Evolutionary conservation across 148 eudicot species (phyloP), one percentile per base, ranked within the genome.

Genomic region (Beta vulgaris): DNA sequence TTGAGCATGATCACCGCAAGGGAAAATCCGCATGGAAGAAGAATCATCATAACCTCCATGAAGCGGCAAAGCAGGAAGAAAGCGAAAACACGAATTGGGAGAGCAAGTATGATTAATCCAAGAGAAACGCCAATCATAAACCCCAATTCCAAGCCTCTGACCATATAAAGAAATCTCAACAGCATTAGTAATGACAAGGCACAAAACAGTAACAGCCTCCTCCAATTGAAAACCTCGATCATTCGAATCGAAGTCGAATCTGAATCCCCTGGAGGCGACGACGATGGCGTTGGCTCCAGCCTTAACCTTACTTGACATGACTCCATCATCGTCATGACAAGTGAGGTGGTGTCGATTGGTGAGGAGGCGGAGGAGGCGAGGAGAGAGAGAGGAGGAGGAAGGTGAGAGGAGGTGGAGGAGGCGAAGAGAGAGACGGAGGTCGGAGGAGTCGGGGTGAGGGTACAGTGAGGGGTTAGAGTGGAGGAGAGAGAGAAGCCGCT

Each of bases 51-150:
- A 40, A 48, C 72, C 48, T n/a, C 68, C 55, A 5, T n/a, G 69
- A 62, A 9, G 71, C 35, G 31, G 69, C 3, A 66, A 68, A 59
- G 46, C 43, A 4, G 42, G 36, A 44, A 34, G 60, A 66, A 91
- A 91, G 12, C 82, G 53, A 35, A 83, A 91, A 68, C 86, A 91
- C n/a, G 87, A 78, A 78, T 87, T 91, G 0, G 97, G 97, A 57
- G 93, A 86, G 65, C 97, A 91, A 14, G 91, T 89, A 64, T 91
- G 97, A 74, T 91, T 91, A 63, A 91, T 84, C 97, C 93, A 89
- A 6, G 97, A 91, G 73, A 91, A 87, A 4, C 85, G 21, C n/a
- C 71, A 16, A 49, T 83, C 84, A 63, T 91, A 89, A 48, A 91
- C 87, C 48, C 84, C 97, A 67, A 91, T 68, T 9, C 97, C 97